A percentile compares a stretch with the other conserved stretches of the same genome.
These are phyloP conservation scores for Phytophthora melonis DNA, from an alignment of 352 stramenopile genomes.

Conservation along the genomic window DNA sequence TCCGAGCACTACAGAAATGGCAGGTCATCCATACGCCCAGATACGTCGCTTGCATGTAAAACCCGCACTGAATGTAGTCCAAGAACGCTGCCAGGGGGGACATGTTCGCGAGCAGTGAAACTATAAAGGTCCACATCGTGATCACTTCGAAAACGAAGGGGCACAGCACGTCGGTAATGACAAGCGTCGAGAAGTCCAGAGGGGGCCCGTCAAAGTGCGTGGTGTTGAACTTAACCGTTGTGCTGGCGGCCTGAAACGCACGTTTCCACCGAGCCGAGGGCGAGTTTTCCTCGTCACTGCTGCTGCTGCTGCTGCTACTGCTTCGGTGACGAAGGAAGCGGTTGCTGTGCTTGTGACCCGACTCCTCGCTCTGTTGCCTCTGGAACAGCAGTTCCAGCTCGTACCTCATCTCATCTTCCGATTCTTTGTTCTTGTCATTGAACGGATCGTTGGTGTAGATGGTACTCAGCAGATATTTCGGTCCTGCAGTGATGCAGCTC, in stretches of 20 bases:
- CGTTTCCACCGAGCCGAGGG: slow-evolving; percentile 78
- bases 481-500: slow-evolving; percentile 45
- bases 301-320: slow-evolving; percentile 29
- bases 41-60: slow-evolving; percentile 81
- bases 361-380: slow-evolving; percentile 54
- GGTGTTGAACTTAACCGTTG: slow-evolving; percentile 76
- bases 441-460: slow-evolving; percentile 79
- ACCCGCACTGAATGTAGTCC: slow-evolving; percentile 84
- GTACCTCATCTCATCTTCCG: slow-evolving; percentile 71
- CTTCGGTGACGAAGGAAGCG: slow-evolving; percentile 32
- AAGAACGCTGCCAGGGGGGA: slow-evolving; percentile 80
- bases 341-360: slow-evolving; percentile 28
- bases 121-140: slow-evolving; percentile 76
- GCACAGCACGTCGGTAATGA: slow-evolving; percentile 87
- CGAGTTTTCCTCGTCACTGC: slow-evolving; percentile 22
- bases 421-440: slow-evolving; percentile 78
- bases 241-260: slow-evolving; percentile 69
- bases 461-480: slow-evolving; percentile 47
- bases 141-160: slow-evolving; percentile 83
- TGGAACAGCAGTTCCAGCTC: slow-evolving; percentile 73
- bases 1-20: slow-evolving; percentile 88
- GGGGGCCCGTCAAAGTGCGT: slow-evolving; percentile 84
- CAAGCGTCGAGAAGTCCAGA: slow-evolving; percentile 86
- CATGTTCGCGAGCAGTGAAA: slow-evolving; percentile 64
- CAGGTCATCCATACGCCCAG: slow-evolving; percentile 83